Conservation (phyloP, 1,284 basidiomycete species). For the Blastosporella zonata region DNA sequence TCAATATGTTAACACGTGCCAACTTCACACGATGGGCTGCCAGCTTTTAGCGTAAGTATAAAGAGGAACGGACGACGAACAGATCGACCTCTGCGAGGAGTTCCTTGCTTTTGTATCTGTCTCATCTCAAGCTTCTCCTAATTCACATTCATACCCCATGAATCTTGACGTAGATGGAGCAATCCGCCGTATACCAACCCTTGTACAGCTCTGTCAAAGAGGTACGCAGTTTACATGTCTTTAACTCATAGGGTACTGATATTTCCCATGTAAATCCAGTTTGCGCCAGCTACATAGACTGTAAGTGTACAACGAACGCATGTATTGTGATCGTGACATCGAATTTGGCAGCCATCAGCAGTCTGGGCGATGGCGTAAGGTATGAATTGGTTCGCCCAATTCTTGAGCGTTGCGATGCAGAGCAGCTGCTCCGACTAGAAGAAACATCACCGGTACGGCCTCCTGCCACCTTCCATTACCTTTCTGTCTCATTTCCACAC, state of each 20-base stretch:
- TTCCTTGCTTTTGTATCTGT: constrained; percentile 1
- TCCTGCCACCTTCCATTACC: constrained; percentile 16
- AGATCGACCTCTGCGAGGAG: not conserved
- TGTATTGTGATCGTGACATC: constrained; percentile 4
- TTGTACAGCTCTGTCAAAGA: constrained; percentile 49
- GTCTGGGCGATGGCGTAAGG: constrained; percentile 56
- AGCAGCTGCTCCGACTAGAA: constrained; percentile 66
- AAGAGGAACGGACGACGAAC: not conserved
- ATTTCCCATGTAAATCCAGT: constrained; percentile 32
- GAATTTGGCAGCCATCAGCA: constrained; percentile 44
- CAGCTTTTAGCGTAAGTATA: no score
- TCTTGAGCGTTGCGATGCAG: constrained; percentile 65
- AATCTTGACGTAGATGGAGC: constrained; percentile 10
- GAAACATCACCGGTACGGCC: constrained; percentile 61
- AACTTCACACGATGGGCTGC: no score
- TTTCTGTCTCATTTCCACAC: constrained; percentile 6
- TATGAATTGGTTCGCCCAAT: constrained; percentile 67
- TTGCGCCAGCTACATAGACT: constrained; percentile 52
- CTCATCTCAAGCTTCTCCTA: not conserved
- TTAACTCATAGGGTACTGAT: not conserved
- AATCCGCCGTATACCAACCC: constrained; percentile 25
- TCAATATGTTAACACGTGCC: no score
- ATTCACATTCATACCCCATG: constrained; percentile 7
- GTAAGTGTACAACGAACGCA: constrained; percentile 31
- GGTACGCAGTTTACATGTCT: constrained; percentile 25